These are phyloP conservation scores for Wickerhamiella azyma DNA, from an alignment of 805 yeast genomes.

Conservation along the genomic window DNA sequence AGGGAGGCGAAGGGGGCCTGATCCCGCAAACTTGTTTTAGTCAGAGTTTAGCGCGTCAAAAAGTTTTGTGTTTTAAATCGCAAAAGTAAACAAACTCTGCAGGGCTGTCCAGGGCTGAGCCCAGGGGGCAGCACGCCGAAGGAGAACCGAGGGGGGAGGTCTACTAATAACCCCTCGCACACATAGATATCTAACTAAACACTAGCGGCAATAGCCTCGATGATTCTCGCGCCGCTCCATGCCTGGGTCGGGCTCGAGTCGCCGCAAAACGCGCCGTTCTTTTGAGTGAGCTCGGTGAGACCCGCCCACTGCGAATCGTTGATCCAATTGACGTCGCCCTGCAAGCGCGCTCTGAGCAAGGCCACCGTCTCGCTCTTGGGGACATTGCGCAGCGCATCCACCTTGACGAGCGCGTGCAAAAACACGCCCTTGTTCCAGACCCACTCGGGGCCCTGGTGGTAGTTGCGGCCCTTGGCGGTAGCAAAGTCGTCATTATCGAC, in stretches of 20 bases:
- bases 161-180: too few species aligned
- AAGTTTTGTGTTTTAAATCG: too few species aligned
- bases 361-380: constrained; percentile 31
- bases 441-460: constrained; percentile 99
- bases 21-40: too few species aligned
- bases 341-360: constrained; percentile 45
- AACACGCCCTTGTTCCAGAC: constrained; percentile 85
- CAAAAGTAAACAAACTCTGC: too few species aligned
- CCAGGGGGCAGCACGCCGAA: too few species aligned
- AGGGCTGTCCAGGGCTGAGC: too few species aligned
- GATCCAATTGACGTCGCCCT: constrained; percentile 57
- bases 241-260: constrained; percentile 96
- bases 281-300: constrained; percentile 79
- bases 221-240: constrained; percentile 80
- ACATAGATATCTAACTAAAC: neutral
- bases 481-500: constrained; percentile 78
- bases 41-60: too few species aligned
- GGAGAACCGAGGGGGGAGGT: too few species aligned
- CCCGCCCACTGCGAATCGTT: constrained; percentile 83
- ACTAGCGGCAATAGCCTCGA: constrained; percentile 55
- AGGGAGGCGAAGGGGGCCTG: too few species aligned
- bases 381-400: constrained; percentile 30
- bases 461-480: constrained; percentile 88
- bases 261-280: constrained; percentile 62
- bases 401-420: constrained; percentile 55